Evolutionary conservation across 2,329 filamentous ascomycete genomes (phyloP).

Genomic region (Arthroderma sp.): DNA sequence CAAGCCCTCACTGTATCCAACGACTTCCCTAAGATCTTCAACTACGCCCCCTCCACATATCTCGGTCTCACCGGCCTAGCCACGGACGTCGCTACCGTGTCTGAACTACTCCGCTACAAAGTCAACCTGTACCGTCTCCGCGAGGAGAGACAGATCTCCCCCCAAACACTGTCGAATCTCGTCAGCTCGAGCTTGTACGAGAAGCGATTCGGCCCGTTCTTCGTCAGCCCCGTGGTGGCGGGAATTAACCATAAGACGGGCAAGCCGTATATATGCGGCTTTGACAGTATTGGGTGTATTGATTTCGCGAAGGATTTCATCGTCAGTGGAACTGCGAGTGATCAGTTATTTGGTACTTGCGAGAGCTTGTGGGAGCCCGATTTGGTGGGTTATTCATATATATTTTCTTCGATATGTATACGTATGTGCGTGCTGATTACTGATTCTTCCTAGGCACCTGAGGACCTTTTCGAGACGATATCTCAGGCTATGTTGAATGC

Average conservation of each 20-base stretch:
- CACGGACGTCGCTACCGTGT: conserved; percentile 87
- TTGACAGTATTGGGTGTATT: conserved; percentile 98
- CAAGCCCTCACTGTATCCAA: conserved; percentile 96
- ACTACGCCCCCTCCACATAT: conserved; percentile 80
- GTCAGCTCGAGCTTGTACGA: conserved; percentile 87
- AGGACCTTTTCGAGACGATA: conserved; percentile 96
- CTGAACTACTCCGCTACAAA: conserved; percentile 98
- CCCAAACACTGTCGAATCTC: conserved; percentile 90
- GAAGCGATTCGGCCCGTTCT: conserved; percentile 89
- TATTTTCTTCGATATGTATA: background rate
- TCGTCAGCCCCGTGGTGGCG: conserved; percentile 86
- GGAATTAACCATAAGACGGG: conserved; percentile 89
- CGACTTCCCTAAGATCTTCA: conserved; percentile 99
- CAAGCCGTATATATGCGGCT: conserved; percentile 95
- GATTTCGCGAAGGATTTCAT: conserved; percentile 99
- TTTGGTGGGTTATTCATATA: conserved; percentile 49
- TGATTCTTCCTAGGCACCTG: conserved; percentile 49
- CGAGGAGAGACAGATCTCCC: conserved; percentile 92
- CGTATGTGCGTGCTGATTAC: background rate
- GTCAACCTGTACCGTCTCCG: conserved; percentile 99
- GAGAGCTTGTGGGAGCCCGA: conserved; percentile 97
- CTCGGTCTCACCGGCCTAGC: conserved; percentile 92
- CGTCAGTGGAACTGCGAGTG: conserved; percentile 86
- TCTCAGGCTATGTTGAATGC: conserved; percentile 92
- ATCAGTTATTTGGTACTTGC: conserved; percentile 97